These are phyloP conservation scores for Trichophaea hybrida DNA, from an alignment of 2,329 filamentous ascomycete genomes.

Conservation along the genomic window DNA sequence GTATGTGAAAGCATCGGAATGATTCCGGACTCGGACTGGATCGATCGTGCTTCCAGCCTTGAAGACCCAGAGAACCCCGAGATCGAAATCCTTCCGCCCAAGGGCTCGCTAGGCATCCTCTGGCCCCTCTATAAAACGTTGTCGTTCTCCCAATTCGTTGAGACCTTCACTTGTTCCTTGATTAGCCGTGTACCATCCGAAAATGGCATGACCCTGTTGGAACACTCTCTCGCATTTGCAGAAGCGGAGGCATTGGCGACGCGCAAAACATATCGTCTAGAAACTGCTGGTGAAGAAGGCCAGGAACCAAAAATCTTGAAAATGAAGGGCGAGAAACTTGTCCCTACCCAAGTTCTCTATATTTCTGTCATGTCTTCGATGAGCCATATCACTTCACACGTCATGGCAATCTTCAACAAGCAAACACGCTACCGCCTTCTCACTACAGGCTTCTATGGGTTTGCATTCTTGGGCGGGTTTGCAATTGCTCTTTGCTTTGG, in stretches of 20 bases:
- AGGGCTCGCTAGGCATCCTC: constrained; percentile 26
- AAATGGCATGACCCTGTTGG: constrained; percentile 90
- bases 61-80: constrained; percentile 2
- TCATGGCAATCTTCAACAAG: constrained; percentile 64
- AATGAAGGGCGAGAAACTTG: constrained; percentile 40
- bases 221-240: constrained; percentile 88
- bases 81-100: constrained; percentile 6
- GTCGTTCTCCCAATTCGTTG: constrained; percentile 67
- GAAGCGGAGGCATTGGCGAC: constrained; percentile 76
- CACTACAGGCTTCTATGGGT: constrained; percentile 77
- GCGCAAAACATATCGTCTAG: constrained; percentile 37
- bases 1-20: constrained; percentile 18
- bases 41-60: constrained; percentile 1
- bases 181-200: constrained; percentile 72
- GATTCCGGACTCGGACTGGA: constrained; percentile 18
- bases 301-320: not conserved
- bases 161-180: constrained; percentile 74
- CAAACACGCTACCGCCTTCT: constrained; percentile 68
- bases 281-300: constrained; percentile 24
- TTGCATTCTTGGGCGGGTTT: constrained; percentile 79
- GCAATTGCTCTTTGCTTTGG: constrained; percentile 52
- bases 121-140: constrained; percentile 41
- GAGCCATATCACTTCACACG: constrained; percentile 74
- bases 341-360: constrained; percentile 73
- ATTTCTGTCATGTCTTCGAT: constrained; percentile 78